phyloP scores from a whole-genome alignment of 768 basidiomycete genomes.

The Tricholoma hemisulphureum region DNA sequence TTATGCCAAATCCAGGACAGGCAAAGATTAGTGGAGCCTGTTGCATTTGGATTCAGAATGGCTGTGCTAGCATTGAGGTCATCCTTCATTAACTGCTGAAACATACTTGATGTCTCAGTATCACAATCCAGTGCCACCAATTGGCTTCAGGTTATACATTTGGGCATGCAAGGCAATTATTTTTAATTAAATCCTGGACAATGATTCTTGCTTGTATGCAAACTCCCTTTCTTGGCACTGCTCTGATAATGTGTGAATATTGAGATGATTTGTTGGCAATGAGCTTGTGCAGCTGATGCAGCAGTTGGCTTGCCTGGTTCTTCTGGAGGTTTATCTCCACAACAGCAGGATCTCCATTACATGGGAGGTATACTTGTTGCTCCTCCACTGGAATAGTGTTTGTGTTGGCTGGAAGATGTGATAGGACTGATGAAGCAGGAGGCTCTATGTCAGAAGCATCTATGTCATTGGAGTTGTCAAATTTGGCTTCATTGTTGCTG shows the following conservation, averaged over 20 bases:
- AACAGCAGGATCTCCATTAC: background rate
- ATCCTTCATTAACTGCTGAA: background rate
- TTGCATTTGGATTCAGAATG: background rate
- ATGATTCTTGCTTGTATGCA: background rate
- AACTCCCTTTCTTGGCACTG: too few relatives aligned
- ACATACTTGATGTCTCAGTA: background rate
- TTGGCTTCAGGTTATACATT: background rate
- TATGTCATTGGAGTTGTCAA: too few relatives aligned
- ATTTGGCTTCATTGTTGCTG: too few relatives aligned
- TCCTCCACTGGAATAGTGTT: background rate
- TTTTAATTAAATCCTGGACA: background rate
- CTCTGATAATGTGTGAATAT: background rate
- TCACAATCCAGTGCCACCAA: background rate
- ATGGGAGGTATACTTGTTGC: background rate
- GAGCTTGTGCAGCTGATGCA: background rate
- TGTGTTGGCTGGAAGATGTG: background rate
- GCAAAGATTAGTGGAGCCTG: background rate
- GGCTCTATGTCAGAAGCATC: too few relatives aligned
- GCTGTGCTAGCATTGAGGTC: background rate
- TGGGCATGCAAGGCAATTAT: background rate
- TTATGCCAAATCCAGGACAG: background rate
- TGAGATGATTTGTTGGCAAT: background rate
- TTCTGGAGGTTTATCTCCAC: background rate
- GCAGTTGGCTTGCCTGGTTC: background rate
- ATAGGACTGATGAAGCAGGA: too few relatives aligned